Conservation (phyloP, 495 filamentous ascomycete species). For the Annulohypoxylon bovei region DNA sequence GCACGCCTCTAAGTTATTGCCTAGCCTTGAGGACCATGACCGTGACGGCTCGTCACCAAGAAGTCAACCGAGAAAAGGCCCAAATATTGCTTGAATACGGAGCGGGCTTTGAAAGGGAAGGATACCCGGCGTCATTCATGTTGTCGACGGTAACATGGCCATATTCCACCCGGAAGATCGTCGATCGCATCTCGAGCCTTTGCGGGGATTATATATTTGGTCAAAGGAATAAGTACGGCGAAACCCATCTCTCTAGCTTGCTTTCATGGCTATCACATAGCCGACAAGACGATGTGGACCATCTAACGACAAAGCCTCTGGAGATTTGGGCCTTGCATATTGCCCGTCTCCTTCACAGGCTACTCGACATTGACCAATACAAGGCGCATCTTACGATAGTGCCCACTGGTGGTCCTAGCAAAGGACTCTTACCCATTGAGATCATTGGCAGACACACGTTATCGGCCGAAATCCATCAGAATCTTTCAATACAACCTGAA, state of each 20-base stretch:
- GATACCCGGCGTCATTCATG: background rate
- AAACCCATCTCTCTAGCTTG: background rate
- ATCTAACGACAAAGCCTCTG: background rate
- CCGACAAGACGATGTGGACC: no score
- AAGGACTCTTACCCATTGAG: background rate
- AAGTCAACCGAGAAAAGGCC: background rate
- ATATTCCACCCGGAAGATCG: background rate
- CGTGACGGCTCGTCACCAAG: background rate
- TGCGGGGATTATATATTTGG: background rate
- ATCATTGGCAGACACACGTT: background rate
- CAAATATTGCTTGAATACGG: background rate
- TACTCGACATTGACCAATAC: background rate
- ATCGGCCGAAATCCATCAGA: background rate
- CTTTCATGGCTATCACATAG: background rate
- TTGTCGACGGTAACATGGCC: background rate
- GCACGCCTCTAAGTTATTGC: background rate
- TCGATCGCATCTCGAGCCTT: background rate
- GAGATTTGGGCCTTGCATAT: background rate
- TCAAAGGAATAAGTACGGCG: background rate
- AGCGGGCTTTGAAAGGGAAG: background rate
- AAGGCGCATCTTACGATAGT: background rate
- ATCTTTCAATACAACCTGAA: no score
- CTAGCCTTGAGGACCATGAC: background rate
- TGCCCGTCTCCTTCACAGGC: background rate
- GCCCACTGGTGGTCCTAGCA: background rate